Evolutionary conservation across 768 basidiomycete genomes (phyloP).

Genomic region (Phanerodontia chrysosporium): DNA sequence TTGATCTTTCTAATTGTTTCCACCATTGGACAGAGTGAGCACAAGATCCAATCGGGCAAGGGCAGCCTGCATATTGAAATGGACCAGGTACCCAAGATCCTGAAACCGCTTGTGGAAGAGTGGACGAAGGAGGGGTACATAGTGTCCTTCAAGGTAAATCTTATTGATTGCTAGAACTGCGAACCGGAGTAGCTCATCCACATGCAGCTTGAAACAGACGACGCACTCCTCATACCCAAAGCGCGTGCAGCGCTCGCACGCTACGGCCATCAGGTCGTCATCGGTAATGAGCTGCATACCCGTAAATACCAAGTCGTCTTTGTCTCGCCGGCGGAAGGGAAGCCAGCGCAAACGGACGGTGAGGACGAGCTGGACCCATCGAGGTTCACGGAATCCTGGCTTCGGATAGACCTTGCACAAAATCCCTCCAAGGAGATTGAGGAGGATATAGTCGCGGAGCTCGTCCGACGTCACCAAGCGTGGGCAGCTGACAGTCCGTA

Average conservation of each 20-base stretch:
- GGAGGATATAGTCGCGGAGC: conserved; percentile 78
- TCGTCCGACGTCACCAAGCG: conserved; percentile 65
- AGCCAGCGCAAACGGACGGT: conserved; percentile 11
- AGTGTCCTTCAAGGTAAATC: conserved; percentile 90
- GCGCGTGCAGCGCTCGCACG: conserved; percentile 81
- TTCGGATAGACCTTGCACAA: conserved; percentile 46
- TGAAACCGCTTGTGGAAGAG: conserved; percentile 89
- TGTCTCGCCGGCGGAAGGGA: conserved; percentile 50
- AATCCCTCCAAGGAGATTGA: conserved; percentile 75
- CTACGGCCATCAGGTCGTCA: conserved; percentile 96
- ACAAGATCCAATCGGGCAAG: conserved; percentile 97
- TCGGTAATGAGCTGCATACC: conserved; percentile 91
- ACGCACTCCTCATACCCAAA: conserved; percentile 80
- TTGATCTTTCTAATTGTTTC: too few relatives aligned
- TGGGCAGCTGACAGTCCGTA: conserved; percentile 48
- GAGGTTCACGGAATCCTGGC: conserved; percentile 54
- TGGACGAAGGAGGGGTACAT: conserved; percentile 90
- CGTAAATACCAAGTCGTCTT: conserved; percentile 93
- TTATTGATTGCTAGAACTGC: not conserved
- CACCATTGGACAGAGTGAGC: conserved; percentile 88
- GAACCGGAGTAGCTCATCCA: not conserved
- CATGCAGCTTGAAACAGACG: conserved; percentile 88
- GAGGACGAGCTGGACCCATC: conserved; percentile 19
- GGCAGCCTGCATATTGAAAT: conserved; percentile 93
- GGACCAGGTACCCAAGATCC: conserved; percentile 97